Conservation (phyloP, 495 filamentous ascomycete species). For the Pseudoneurospora amorphoporcata region DNA sequence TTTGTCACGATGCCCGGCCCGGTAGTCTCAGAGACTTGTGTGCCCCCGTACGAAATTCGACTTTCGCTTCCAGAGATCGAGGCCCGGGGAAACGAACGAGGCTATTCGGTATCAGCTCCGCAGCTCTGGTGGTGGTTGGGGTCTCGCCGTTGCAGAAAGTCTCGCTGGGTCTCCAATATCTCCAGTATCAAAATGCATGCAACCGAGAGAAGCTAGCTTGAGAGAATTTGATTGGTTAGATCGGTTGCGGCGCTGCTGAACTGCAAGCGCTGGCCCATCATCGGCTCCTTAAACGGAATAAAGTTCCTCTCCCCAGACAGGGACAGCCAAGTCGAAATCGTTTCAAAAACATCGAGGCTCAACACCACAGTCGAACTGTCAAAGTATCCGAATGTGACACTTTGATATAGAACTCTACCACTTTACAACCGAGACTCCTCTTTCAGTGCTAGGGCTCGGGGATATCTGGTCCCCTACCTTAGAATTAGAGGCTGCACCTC, state of each 20-base stretch:
- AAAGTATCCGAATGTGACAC: neutral
- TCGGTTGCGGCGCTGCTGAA: slow-evolving; percentile 19
- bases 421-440: neutral
- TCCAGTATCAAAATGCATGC: slow-evolving; percentile 6
- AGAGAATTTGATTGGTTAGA: slow-evolving; percentile 4
- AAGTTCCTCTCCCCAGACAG: neutral
- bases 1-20: neutral
- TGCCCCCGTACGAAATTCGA: neutral
- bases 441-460: neutral
- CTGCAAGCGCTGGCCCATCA: neutral
- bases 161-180: neutral
- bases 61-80: neutral
- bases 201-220: slow-evolving; percentile 12
- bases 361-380: neutral
- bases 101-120: neutral
- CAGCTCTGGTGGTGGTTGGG: neutral
- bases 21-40: neutral
- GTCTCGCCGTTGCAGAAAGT: neutral
- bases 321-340: neutral
- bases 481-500: neutral
- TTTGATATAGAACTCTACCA: neutral
- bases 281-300: neutral
- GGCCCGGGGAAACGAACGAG: neutral
- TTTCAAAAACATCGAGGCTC: neutral
- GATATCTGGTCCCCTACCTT: neutral